phyloP scores from a whole-genome alignment of 2,329 filamentous ascomycete species.

The Trichoderma aggressivum region DNA sequence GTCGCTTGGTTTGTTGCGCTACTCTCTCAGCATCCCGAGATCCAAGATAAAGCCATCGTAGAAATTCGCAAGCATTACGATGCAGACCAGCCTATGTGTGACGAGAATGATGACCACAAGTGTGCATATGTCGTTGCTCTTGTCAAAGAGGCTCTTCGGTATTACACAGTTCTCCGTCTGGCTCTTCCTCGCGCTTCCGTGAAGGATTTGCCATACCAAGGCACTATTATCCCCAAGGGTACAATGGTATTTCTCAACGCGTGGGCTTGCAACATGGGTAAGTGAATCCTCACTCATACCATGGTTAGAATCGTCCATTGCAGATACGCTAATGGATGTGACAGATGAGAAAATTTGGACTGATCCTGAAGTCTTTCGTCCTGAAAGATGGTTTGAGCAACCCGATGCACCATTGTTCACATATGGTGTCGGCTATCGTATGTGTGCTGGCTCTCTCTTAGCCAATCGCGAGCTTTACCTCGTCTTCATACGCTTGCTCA shows the following conservation, averaged over 20 bases:
- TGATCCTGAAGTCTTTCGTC: not conserved
- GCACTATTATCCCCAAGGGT: conserved; percentile 56
- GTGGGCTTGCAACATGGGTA: conserved; percentile 68
- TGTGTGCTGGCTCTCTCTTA: conserved; percentile 54
- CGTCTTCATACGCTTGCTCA: conserved; percentile 59
- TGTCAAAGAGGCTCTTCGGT: conserved; percentile 59
- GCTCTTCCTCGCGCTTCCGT: conserved; percentile 60
- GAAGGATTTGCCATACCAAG: conserved; percentile 57
- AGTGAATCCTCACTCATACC: conserved; percentile 47
- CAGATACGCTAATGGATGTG: not conserved
- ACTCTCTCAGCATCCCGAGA: conserved; percentile 27
- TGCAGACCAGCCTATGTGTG: not conserved
- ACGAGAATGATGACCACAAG: conserved; percentile 57
- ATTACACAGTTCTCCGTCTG: conserved; percentile 61
- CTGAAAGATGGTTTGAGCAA: not conserved
- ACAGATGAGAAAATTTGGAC: not conserved
- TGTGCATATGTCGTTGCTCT: conserved; percentile 62
- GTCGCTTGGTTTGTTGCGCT: conserved; percentile 63
- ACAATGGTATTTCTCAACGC: conserved; percentile 64
- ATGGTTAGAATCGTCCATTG: not conserved
- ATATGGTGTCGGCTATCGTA: conserved; percentile 63
- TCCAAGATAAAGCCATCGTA: not conserved
- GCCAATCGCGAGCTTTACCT: conserved; percentile 57
- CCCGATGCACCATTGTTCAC: conserved; percentile 55
- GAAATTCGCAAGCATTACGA: not conserved